A percentile compares a stretch with the other conserved stretches of the same genome.
Evolutionary conservation across 352 stramenopile genomes (phyloP).

Genomic region (Pythium grandisporangium): DNA sequence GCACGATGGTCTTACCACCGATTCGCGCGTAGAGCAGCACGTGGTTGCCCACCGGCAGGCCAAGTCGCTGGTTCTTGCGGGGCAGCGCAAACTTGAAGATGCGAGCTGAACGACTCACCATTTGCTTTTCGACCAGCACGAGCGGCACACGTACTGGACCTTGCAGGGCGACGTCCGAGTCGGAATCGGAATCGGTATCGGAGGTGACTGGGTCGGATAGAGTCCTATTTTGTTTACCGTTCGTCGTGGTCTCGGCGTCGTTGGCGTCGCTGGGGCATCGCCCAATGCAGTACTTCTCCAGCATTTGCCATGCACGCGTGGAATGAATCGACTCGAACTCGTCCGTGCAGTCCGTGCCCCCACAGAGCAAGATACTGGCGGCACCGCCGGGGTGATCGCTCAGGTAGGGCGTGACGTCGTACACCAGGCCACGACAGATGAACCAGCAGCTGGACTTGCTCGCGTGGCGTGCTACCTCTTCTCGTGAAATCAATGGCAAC

Average conservation of each 20-base stretch:
- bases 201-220: no score
- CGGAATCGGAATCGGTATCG: no score
- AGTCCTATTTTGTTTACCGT: no score
- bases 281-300: constrained; percentile 90
- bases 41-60: constrained; percentile 40
- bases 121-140: constrained; percentile 34
- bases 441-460: constrained; percentile 89
- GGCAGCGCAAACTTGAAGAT: constrained; percentile 68
- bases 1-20: constrained; percentile 65
- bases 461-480: constrained; percentile 87
- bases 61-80: constrained; percentile 48
- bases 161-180: no score
- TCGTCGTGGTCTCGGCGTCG: no score
- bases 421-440: constrained; percentile 90
- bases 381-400: constrained; percentile 80
- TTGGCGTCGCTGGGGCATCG: no score
- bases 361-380: constrained; percentile 66
- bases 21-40: constrained; percentile 57
- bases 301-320: constrained; percentile 83
- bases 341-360: constrained; percentile 86
- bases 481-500: constrained; percentile 18
- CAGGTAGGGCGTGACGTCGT: constrained; percentile 90
- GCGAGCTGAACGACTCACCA: no score
- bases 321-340: constrained; percentile 93
- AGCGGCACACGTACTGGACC: constrained; percentile 21